phyloP scores from a whole-genome alignment of 768 basidiomycete species.

The Boletus subcaerulescens region DNA sequence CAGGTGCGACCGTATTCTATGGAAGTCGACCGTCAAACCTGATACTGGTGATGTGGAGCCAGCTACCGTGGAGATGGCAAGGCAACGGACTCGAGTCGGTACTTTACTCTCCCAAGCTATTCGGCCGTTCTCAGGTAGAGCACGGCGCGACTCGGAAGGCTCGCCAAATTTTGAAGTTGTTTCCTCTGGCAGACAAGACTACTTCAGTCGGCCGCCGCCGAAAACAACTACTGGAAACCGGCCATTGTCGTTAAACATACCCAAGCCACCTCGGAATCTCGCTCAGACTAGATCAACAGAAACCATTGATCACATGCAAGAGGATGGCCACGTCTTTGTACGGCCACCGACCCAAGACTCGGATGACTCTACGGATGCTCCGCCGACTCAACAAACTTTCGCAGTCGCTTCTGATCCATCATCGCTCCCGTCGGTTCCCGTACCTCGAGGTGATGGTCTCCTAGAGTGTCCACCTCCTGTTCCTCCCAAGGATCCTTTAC shows the following conservation, averaged over 20 bases:
- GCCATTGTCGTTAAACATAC: constrained; percentile 19
- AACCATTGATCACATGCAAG: constrained; percentile 13
- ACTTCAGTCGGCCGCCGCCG: constrained; percentile 15
- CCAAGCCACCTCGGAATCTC: constrained; percentile 19
- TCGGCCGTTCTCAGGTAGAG: constrained; percentile 41
- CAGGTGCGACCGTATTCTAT: constrained; percentile 84
- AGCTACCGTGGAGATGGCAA: constrained; percentile 26
- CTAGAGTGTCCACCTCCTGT: constrained; percentile 27
- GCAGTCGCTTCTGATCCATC: constrained; percentile 10
- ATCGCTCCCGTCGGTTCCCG: constrained; percentile 11
- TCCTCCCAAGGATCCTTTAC: constrained; percentile 28
- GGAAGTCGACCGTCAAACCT: constrained; percentile 67
- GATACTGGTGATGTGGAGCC: constrained; percentile 42
- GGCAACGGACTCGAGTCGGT: constrained; percentile 47
- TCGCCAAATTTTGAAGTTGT: constrained; percentile 28
- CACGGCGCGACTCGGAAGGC: constrained; percentile 36
- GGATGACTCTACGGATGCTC: constrained; percentile 10
- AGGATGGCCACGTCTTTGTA: neutral
- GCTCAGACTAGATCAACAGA: constrained; percentile 29
- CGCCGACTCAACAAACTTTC: constrained; percentile 2
- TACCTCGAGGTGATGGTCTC: constrained; percentile 11
- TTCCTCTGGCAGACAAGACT: constrained; percentile 19
- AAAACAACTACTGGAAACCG: constrained; percentile 14
- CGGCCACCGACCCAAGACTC: constrained; percentile 10
- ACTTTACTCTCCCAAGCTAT: constrained; percentile 55